These are phyloP conservation scores for Vaccinium macrocarpon DNA, from an alignment of 148 eudicot genomes.

Conservation along the genomic window DNA sequence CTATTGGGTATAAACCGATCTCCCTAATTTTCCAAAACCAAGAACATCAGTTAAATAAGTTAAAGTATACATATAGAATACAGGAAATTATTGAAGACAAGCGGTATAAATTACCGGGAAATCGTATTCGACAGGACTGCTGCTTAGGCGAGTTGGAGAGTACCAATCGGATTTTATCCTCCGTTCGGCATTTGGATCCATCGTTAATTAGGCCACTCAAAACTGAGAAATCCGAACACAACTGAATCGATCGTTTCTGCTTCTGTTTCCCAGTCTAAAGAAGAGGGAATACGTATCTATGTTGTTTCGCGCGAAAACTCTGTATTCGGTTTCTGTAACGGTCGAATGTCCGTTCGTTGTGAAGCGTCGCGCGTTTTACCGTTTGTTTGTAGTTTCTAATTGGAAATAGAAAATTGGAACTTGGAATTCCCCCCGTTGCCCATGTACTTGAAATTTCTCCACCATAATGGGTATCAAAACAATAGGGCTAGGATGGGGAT, in stretches of 20 bases:
- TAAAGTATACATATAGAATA: no score
- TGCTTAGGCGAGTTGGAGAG: conserved; percentile 39
- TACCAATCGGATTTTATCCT: conserved; percentile 36
- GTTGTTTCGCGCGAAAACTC: conserved; percentile 12
- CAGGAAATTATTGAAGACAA: background rate
- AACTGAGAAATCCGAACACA: background rate
- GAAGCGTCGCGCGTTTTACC: background rate
- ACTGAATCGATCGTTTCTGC: background rate
- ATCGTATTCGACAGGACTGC: conserved; percentile 31
- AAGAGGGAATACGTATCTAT: background rate
- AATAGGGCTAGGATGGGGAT: background rate
- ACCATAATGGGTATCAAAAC: no score
- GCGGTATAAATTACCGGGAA: conserved; percentile 23
- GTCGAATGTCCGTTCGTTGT: background rate
- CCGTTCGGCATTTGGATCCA: conserved; percentile 2
- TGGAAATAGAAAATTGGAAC: background rate
- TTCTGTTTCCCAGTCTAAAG: background rate
- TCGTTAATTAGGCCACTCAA: background rate
- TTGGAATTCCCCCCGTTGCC: background rate
- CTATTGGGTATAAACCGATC: conserved; percentile 48
- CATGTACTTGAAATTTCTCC: background rate
- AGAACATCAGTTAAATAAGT: background rate
- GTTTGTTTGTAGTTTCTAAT: background rate
- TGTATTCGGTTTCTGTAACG: background rate
- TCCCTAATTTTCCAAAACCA: conserved; percentile 21